These are phyloP conservation scores for Myxozyma vanderwaltii DNA, from an alignment of 805 yeast species.

Conservation along the genomic window DNA sequence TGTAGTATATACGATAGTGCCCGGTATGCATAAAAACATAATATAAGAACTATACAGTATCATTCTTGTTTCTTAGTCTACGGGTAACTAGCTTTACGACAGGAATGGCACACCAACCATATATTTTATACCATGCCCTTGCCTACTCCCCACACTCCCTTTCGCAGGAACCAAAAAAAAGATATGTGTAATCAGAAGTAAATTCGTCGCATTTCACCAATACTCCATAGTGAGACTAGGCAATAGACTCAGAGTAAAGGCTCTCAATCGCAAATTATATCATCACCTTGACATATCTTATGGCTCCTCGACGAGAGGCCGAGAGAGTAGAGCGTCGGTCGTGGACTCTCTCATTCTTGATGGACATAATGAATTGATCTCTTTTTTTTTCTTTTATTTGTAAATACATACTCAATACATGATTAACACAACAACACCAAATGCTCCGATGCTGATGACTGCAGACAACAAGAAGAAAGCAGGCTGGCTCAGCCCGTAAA, in stretches of 20 bases:
- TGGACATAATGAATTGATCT: too few species aligned
- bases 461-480: too few species aligned
- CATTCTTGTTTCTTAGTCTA: neutral
- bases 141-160: neutral
- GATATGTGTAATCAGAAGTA: slow-evolving; percentile 17
- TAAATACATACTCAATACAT: too few species aligned
- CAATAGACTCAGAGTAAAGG: slow-evolving; percentile 48
- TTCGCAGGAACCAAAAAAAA: neutral
- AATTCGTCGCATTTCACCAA: slow-evolving; percentile 45
- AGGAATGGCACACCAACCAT: too few species aligned
- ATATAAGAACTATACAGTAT: neutral
- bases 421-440: too few species aligned
- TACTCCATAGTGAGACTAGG: slow-evolving; percentile 50
- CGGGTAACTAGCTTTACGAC: too few species aligned
- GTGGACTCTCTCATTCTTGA: neutral
- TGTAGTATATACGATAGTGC: too few species aligned
- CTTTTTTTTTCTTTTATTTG: too few species aligned
- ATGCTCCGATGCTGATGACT: too few species aligned
- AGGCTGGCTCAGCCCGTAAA: neutral
- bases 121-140: too few species aligned
- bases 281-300: slow-evolving; percentile 46
- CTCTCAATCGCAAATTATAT: slow-evolving; percentile 59
- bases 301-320: neutral
- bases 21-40: too few species aligned
- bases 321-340: neutral